Base-by-base conservation (phyloP, 441 rosid genomes). In the Raphanus hybrid region DNA sequence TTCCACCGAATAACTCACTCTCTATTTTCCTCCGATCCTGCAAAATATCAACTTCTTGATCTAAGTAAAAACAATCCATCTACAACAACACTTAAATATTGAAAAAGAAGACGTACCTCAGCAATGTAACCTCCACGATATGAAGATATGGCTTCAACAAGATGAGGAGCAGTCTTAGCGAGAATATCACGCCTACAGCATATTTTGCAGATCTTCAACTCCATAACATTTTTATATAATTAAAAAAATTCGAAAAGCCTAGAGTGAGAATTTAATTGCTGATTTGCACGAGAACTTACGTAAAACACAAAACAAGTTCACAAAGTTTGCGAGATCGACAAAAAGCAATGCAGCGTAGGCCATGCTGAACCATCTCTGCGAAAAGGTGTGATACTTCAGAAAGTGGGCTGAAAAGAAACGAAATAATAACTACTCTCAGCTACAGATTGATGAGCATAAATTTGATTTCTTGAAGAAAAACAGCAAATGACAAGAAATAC, bases 331-430 rank as follows among this genome's bases (percentile, higher is more conserved):
- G 97, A 27, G 99, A 93, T 70, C 82, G 84, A 75, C 99, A 95
- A 63, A 95, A 95, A 58, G 97, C 89, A 86, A 95, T 93, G 87
- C 99, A 93, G 26, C 95, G 97, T 75, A 93, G 89, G 74, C 96
- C 98, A 84, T 95, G 99, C 82, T 91, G 97, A 83, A 95, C 87
- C 96, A 95, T 92, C 88, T 95, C 99, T 6, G 97, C 95, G 35
- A 95, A 90, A 75, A 95, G 92, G 85, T 79, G 78, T 37, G 99
- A 82, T 69, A 91, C 86, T 83, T 91, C 95, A 58, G 87, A 86
- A 71, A 88, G 84, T 74, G 99, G 94, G 77, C 96, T 92, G 92
- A 58, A 80, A 73, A 39, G 48, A 75, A 73, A 78, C 75, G 9
- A 75, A 43, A 80, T 61, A 68, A 18, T 73, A 59, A 34, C 3